Evolutionary conservation across 768 basidiomycete genomes (phyloP), one percentile per base, ranked within the genome.

Genomic region (Tulasnella sp.): DNA sequence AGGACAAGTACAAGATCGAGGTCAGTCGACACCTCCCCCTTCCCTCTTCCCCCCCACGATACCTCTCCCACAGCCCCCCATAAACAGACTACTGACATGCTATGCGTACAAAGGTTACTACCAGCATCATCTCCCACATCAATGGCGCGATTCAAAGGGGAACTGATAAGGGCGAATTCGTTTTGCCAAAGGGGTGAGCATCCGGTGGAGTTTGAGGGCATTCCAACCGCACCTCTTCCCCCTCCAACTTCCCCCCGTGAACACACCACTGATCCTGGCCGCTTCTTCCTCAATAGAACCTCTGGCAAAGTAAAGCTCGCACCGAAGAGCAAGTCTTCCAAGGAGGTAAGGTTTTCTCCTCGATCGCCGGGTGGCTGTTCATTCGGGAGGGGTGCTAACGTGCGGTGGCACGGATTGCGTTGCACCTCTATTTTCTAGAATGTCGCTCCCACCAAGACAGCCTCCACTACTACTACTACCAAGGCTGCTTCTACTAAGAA

Each of bases 61-160:
- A 14, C 14, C n/a, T 24, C 60, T 12, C 60, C 31, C 60, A 3
- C 54, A 8, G 60, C 3, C 31, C 60, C 60, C 60, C 58, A 64
- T 24, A 6, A 64, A 9, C 60, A 64, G 12, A 28, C 12, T 11
- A 28, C 60, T 64, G 7, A 64, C 12, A n/a, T 64, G 60, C 8
- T 14, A 11, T n/a, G 28, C 24, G 31, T 64, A 64, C n/a, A n/a
- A 6, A 64, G 60, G 93, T 92, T 77, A 88, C 92, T 80, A 84
- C 85, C n/a, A 90, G 94, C 31, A 95, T 96, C 87, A 90, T 88
- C 83, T 91, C 90, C 72, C 93, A 94, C 87, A 90, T 98, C 83
- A 90, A 92, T 81, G 92, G 89, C 83, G 96, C 96, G 78, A 93
- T 99, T 85, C 87, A 90, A 77, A 87, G 89, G n/a, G 96, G 97